Evolutionary conservation across 805 yeast genomes (phyloP), one percentile per base, ranked within the genome.

Genomic region (Saccharomyces eubayanus): DNA sequence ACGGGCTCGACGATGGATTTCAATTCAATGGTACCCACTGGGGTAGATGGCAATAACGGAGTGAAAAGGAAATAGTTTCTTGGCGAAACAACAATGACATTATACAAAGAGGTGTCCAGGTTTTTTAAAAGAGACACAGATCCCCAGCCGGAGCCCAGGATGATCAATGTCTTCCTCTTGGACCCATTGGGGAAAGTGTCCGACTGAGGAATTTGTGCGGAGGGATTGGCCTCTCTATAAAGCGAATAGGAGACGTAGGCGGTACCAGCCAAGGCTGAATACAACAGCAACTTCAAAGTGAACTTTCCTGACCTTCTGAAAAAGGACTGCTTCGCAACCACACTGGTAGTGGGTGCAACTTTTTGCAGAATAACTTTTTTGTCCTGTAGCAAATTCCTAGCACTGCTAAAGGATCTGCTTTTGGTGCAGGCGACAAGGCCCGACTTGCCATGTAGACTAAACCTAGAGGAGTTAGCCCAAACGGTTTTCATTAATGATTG

Each of bases 1-100:
- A 92, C 89, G 31, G 97, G 96, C 71, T 91, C 97, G 73, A 89
- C 86, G 67, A 91, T 91, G 27, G 97, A 91, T 71, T 94, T 88
- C 60, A 81, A 72, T 65, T 89, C 96, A 55, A 89, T 83, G 51
- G 96, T 87, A 59, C 97, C 97, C 41, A 96, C 91, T 54, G 97
- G 96, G 61, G 92, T 87, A 28, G 96, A 87, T 48, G 98, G 97
- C 63, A 91, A 78, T 68, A 91, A 76, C n/a, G 98, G 97, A 54
- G 98, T 91, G 79, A 92, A 91, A 64, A 91, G 77, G 74, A 91
- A 90, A 77, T 89, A 92, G 77, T 91, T 92, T 76, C 97, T 83
- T 58, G 98, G 97, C 46, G 96, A 89, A 48, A 91, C 87, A 53
- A 91, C 83, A 50, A 89, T 83, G 50, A 91, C 97, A 68, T 92